These are phyloP conservation scores for Didymella lethalis DNA, from an alignment of 2,329 filamentous ascomycete genomes.

Conservation along the genomic window DNA sequence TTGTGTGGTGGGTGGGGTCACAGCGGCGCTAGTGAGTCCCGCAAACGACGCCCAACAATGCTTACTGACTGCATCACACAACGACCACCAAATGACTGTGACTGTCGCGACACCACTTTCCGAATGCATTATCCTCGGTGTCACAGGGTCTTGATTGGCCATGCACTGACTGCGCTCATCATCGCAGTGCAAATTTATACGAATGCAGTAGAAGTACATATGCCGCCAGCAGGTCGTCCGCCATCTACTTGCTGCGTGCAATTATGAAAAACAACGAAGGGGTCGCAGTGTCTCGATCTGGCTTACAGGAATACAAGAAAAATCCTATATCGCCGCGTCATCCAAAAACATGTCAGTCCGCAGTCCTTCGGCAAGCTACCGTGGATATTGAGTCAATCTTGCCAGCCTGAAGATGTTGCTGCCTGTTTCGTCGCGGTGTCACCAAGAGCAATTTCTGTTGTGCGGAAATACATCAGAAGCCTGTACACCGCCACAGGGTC, in stretches of 20 bases:
- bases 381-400: conserved; percentile 15
- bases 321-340: conserved; percentile 4
- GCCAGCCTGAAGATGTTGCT: conserved; percentile 6
- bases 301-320: conserved; percentile 4
- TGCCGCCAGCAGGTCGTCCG: conserved; percentile 22
- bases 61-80: not conserved
- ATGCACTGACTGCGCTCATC: conserved; percentile 6
- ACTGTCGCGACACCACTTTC: not conserved
- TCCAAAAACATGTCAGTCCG: conserved; percentile 10
- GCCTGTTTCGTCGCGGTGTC: conserved; percentile 1
- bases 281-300: conserved; percentile 4
- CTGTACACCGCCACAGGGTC: conserved; percentile 19
- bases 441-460: conserved; percentile 3
- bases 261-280: conserved; percentile 17
- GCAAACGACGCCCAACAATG: conserved; percentile 7
- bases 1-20: conserved; percentile 14
- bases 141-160: not conserved
- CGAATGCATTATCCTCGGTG: not conserved
- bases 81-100: not conserved
- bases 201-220: conserved; percentile 48
- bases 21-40: not conserved
- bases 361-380: conserved; percentile 4
- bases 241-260: conserved; percentile 10
- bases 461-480: not conserved
- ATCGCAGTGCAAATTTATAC: conserved; percentile 32